Conservation (phyloP, 345 rosid species). For the Moricandia arvensis region DNA sequence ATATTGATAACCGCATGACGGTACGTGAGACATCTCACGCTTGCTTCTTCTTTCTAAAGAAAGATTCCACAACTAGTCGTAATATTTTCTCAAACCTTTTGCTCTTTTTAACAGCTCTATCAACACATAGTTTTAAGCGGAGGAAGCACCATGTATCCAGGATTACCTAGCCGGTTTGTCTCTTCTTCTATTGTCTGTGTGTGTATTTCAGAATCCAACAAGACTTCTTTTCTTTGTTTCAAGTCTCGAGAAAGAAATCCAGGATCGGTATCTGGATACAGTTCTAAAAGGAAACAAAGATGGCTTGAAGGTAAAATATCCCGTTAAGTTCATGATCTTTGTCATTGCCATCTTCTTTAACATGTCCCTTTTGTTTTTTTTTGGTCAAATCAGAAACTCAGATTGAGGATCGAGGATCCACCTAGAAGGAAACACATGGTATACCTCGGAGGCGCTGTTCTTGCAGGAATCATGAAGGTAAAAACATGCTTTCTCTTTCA, state of each 20-base stretch:
- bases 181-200: background rate
- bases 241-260: slow-evolving; percentile 95
- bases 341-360: background rate
- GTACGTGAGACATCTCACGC: slow-evolving; percentile 36
- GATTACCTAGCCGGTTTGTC: slow-evolving; percentile 90
- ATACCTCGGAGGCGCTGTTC: slow-evolving; percentile 96
- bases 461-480: slow-evolving; percentile 99
- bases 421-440: slow-evolving; percentile 99
- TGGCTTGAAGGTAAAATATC: slow-evolving; percentile 73
- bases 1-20: slow-evolving; percentile 96
- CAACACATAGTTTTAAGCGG: slow-evolving; percentile 98
- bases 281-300: slow-evolving; percentile 96
- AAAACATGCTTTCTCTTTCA: background rate
- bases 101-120: slow-evolving; percentile 60
- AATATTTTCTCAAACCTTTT: slow-evolving; percentile 1
- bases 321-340: background rate
- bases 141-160: slow-evolving; percentile 99
- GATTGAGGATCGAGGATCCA: slow-evolving; percentile 90
- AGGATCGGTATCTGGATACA: slow-evolving; percentile 78
- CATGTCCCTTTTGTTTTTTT: background rate
- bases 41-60: background rate
- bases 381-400: slow-evolving; percentile 57
- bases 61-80: background rate
- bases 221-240: slow-evolving; percentile 33
- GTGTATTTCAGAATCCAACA: background rate